Percentiles rank a stretch among this genome's conserved stretches.
Conservation (phyloP, 768 basidiomycete species). For the Aureoboletus auriporus region DNA sequence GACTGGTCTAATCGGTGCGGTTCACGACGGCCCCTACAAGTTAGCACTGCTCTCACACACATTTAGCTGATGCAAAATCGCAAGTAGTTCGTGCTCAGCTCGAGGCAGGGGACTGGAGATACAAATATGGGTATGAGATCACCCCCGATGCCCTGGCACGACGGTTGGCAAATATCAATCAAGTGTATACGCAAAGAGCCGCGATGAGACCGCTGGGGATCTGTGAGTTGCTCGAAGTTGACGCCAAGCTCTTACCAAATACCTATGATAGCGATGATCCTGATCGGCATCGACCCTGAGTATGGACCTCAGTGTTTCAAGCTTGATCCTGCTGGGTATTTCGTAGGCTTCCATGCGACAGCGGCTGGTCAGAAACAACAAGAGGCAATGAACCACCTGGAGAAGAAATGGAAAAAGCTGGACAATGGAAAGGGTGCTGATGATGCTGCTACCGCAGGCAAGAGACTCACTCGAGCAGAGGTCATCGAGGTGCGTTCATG, state of each 20-base stretch:
- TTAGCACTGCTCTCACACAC: slow-evolving; percentile 1
- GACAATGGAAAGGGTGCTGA: slow-evolving; percentile 76
- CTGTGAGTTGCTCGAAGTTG: slow-evolving; percentile 47
- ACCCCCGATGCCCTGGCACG: slow-evolving; percentile 95
- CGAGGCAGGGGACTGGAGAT: slow-evolving; percentile 90
- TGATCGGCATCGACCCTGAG: slow-evolving; percentile 90
- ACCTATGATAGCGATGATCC: slow-evolving; percentile 73
- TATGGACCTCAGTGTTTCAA: slow-evolving; percentile 97
- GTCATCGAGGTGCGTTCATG: slow-evolving; percentile 77
- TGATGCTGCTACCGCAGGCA: slow-evolving; percentile 71
- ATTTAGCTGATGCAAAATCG: slow-evolving; percentile 82
- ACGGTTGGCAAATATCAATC: slow-evolving; percentile 95
- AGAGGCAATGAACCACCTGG: slow-evolving; percentile 96
- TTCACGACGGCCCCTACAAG: background rate
- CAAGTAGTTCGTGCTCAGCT: slow-evolving; percentile 83
- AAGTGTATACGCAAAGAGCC: slow-evolving; percentile 96
- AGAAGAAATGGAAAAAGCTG: slow-evolving; percentile 98
- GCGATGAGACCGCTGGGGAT: slow-evolving; percentile 97
- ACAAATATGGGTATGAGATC: slow-evolving; percentile 98
- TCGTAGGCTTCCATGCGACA: slow-evolving; percentile 97
- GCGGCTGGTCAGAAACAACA: slow-evolving; percentile 96
- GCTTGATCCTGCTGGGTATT: slow-evolving; percentile 97
- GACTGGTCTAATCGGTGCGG: slow-evolving; percentile 91
- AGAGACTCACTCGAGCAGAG: slow-evolving; percentile 65
- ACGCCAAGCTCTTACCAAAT: slow-evolving; percentile 1